Conservation (phyloP, 2,329 filamentous ascomycete species). For the Uncinocarpus reesii region DNA sequence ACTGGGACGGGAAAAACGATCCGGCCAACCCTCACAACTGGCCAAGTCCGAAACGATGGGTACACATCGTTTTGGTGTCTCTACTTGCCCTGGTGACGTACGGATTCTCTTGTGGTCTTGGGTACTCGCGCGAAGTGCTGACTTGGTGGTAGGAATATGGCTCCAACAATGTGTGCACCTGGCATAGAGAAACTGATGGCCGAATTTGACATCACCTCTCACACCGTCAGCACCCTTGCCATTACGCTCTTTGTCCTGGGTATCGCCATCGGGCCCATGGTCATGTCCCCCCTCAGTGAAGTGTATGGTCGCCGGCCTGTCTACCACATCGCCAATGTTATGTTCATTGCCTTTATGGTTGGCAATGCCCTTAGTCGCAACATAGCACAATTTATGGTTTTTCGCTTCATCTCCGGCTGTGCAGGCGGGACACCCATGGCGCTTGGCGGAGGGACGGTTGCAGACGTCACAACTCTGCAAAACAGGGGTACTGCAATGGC, state of each 20-base stretch:
- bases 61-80: not conserved
- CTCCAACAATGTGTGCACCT: slow-evolving; percentile 4
- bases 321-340: slow-evolving; percentile 46
- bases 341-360: slow-evolving; percentile 51
- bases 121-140: too few relatives aligned
- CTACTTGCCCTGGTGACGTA: not conserved
- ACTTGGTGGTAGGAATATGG: not conserved
- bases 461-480: slow-evolving; percentile 36
- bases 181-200: not conserved
- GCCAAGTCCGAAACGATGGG: not conserved
- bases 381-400: slow-evolving; percentile 49
- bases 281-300: slow-evolving; percentile 57
- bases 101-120: not conserved
- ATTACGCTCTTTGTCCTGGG: not conserved
- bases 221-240: not conserved
- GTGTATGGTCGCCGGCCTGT: slow-evolving; percentile 47
- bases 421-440: slow-evolving; percentile 29
- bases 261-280: slow-evolving; percentile 40
- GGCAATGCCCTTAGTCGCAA: slow-evolving; percentile 50
- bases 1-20: slow-evolving; percentile 21
- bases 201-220: slow-evolving; percentile 21
- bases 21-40: slow-evolving; percentile 22
- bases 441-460: slow-evolving; percentile 38
- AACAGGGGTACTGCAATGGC: slow-evolving; percentile 37
- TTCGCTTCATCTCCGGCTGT: slow-evolving; percentile 53